Percentiles rank a stretch among this genome's conserved stretches.
phyloP scores from a whole-genome alignment of 1,284 basidiomycete genomes.

The Fomitopsis pinicola region DNA sequence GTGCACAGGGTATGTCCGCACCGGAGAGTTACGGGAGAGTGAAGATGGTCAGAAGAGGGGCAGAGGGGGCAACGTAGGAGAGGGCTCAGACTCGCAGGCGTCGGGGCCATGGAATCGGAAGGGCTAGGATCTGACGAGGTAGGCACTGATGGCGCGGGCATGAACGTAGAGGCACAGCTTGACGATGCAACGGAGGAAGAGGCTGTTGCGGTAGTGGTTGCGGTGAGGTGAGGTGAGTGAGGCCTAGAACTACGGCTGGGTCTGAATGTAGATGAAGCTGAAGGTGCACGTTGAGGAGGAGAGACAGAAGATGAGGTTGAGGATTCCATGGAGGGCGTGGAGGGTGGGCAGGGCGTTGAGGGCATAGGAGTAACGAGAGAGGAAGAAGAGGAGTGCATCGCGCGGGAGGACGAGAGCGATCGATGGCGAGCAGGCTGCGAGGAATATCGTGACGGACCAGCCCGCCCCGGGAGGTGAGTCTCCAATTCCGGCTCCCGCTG shows the following conservation, averaged over 20 bases:
- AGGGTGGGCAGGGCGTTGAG: not conserved
- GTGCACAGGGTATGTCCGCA: slow-evolving; percentile 32
- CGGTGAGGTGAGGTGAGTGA: not conserved
- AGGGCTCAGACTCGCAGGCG: slow-evolving; percentile 17
- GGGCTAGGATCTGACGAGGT: not conserved
- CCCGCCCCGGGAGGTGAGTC: not conserved
- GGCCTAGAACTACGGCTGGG: not conserved
- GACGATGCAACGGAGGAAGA: not conserved
- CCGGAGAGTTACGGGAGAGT: slow-evolving; percentile 28
- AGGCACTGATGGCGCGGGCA: not conserved
- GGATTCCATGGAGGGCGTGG: not conserved
- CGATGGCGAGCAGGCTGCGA: not conserved
- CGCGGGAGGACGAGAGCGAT: not conserved
- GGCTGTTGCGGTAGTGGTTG: not conserved
- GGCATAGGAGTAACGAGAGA: not conserved
- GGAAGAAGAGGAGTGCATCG: not conserved
- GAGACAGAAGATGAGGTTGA: not conserved
- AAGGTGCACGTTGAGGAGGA: not conserved
- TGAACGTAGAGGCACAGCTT: not conserved
- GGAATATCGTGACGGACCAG: not conserved
- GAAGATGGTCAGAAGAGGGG: slow-evolving; percentile 16
- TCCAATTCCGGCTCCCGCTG: not conserved
- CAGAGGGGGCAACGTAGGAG: slow-evolving; percentile 29
- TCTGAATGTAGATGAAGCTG: not conserved
- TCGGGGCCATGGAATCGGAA: slow-evolving; percentile 2